Evolutionary conservation across 75 land plant species (phyloP).

Genomic region (Picea glauca): DNA sequence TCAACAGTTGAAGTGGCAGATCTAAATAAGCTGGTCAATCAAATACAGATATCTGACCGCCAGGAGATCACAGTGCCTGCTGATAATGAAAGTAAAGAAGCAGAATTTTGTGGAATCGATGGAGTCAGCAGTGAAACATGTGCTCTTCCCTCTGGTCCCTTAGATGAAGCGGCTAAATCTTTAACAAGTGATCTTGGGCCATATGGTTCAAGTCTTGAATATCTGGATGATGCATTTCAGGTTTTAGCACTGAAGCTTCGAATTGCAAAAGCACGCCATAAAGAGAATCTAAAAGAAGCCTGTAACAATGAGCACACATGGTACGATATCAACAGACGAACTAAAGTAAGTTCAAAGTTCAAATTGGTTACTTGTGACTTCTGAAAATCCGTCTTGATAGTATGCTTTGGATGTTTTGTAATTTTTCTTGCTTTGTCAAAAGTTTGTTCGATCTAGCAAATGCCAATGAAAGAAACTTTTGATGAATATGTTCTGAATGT

Average conservation of each 20-base stretch:
- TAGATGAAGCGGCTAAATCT: slow-evolving; percentile 4
- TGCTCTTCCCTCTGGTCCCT: background rate
- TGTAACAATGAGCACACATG: slow-evolving; percentile 28
- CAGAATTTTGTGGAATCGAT: slow-evolving; percentile 6
- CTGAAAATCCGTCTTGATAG: no score
- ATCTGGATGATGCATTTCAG: slow-evolving; percentile 36
- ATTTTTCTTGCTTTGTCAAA: no score
- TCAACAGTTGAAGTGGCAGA: background rate
- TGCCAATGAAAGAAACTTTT: no score
- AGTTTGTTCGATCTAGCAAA: no score
- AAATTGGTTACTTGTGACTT: no score
- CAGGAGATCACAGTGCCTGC: background rate
- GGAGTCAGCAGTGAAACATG: background rate
- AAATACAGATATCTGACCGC: background rate
- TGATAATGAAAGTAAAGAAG: slow-evolving; percentile 8
- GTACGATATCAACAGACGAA: slow-evolving; percentile 13
- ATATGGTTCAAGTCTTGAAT: slow-evolving; percentile 30
- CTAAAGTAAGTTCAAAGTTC: slow-evolving; percentile 14
- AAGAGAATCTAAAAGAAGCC: slow-evolving; percentile 34
- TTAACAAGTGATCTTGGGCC: slow-evolving; percentile 16
- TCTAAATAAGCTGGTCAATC: background rate
- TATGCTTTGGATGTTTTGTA: no score
- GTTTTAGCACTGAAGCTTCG: slow-evolving; percentile 28
- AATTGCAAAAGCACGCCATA: slow-evolving; percentile 29
- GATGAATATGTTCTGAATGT: no score